Percentiles rank a stretch among this genome's conserved stretches.
phyloP scores from a whole-genome alignment of 1,284 basidiomycete species.

The Termitomyces sp. region DNA sequence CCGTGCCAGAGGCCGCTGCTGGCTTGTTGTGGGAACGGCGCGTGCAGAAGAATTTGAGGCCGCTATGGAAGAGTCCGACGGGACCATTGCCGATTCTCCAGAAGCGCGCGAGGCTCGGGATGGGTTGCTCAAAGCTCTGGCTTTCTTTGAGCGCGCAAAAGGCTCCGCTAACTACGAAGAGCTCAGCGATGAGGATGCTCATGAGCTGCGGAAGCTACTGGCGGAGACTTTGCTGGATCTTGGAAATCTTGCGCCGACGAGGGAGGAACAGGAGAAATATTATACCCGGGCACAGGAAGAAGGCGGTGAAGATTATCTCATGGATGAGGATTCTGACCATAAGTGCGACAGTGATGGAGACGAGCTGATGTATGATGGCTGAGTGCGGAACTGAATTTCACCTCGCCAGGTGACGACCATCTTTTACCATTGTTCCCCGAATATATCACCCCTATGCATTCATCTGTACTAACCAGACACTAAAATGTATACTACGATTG shows the following conservation, averaged over 20 bases:
- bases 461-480: not conserved
- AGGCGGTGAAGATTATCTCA: constrained; percentile 33
- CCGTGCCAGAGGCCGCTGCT: constrained; percentile 46
- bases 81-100: constrained; percentile 35
- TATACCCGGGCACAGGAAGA: constrained; percentile 44
- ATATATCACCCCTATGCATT: not conserved
- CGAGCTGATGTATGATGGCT: constrained; percentile 15
- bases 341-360: constrained; percentile 18
- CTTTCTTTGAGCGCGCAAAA: constrained; percentile 49
- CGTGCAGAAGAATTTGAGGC: constrained; percentile 48
- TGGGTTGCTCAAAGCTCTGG: constrained; percentile 40
- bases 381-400: not conserved
- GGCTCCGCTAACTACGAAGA: constrained; percentile 24
- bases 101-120: constrained; percentile 51
- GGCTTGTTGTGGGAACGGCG: constrained; percentile 49
- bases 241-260: constrained; percentile 49
- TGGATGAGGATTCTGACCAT: constrained; percentile 16
- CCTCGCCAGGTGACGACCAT: not conserved
- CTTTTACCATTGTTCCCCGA: not conserved
- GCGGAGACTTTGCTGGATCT: constrained; percentile 53
- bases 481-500: not conserved
- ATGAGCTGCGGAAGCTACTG: constrained; percentile 36
- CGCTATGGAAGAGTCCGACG: constrained; percentile 38
- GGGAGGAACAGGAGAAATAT: constrained; percentile 42
- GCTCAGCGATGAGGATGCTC: constrained; percentile 23